A percentile compares a stretch with the other conserved stretches of the same genome.
These are phyloP conservation scores for Prunus persica DNA, from an alignment of 306 rosid genomes.

Conservation along the genomic window DNA sequence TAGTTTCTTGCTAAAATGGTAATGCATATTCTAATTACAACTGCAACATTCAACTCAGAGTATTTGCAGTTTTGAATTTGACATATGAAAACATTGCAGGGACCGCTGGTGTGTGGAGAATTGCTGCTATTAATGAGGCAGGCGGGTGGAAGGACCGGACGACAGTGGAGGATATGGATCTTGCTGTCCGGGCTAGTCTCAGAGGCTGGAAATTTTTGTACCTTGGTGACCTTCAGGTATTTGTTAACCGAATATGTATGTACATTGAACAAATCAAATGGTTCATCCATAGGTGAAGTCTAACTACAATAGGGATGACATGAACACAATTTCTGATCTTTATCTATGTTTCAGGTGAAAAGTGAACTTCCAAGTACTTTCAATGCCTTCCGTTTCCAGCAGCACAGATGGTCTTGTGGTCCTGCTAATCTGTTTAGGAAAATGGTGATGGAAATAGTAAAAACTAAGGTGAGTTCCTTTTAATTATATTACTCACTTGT, in stretches of 20 bases:
- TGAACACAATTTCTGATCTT: conserved; percentile 4
- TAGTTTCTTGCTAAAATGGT: too few species aligned
- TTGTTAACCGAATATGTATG: neutral
- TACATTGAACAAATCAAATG: neutral
- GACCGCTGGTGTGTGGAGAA: conserved; percentile 98
- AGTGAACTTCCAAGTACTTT: conserved; percentile 99
- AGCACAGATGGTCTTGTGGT: conserved; percentile 98
- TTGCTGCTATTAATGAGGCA: conserved; percentile 94
- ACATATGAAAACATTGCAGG: conserved; percentile 44
- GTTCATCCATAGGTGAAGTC: neutral
- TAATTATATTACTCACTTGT: neutral
- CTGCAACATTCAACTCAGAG: neutral
- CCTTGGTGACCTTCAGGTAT: conserved; percentile 95
- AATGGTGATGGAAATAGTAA: conserved; percentile 89
- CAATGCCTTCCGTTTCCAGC: conserved; percentile 98
- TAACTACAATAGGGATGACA: too few species aligned
- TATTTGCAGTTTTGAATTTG: neutral
- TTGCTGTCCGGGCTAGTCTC: conserved; percentile 96
- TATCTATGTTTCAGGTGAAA: conserved; percentile 50
- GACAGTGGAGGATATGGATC: conserved; percentile 99
- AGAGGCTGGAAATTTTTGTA: conserved; percentile 96
- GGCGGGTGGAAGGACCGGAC: conserved; percentile 99
- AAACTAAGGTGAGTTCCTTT: conserved; percentile 59
- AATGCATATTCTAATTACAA: too few species aligned
- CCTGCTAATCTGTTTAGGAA: conserved; percentile 97